phyloP scores from a whole-genome alignment of 768 basidiomycete genomes.

The Dioszegia aurantiaca region DNA sequence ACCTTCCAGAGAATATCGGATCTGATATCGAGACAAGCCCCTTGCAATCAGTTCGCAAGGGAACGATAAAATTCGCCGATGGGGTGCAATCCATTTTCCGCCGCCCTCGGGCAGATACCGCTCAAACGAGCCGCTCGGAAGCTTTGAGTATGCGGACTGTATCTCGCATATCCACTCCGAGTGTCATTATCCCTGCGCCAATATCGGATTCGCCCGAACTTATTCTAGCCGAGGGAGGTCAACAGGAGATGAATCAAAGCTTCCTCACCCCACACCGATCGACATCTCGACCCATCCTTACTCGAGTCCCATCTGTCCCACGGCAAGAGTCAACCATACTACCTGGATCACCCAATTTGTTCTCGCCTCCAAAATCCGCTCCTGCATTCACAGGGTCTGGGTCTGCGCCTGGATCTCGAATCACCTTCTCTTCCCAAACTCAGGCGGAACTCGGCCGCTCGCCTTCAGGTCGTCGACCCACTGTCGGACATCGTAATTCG shows the following conservation, averaged over 20 bases:
- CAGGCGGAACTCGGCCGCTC: constrained; percentile 10
- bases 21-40: constrained; percentile 23
- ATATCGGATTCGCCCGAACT: constrained; percentile 11
- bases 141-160: constrained; percentile 9
- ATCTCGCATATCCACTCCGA: constrained; percentile 2
- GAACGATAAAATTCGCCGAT: constrained; percentile 13
- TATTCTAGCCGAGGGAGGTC: constrained; percentile 1
- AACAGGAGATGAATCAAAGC: constrained; percentile 2
- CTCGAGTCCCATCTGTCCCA: background rate
- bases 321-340: background rate
- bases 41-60: constrained; percentile 7
- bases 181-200: background rate
- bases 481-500: background rate
- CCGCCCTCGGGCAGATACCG: constrained; percentile 12
- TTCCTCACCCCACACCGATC: constrained; percentile 11
- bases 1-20: constrained; percentile 24
- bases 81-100: constrained; percentile 8
- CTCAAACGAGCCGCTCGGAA: constrained; percentile 1
- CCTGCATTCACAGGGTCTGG: constrained; percentile 1
- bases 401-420: constrained; percentile 6
- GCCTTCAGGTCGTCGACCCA: constrained; percentile 11
- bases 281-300: background rate
- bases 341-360: background rate
- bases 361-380: background rate
- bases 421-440: constrained; percentile 7